Conservation (phyloP, 1,284 basidiomycete species). For the Marasmius oreades region DNA sequence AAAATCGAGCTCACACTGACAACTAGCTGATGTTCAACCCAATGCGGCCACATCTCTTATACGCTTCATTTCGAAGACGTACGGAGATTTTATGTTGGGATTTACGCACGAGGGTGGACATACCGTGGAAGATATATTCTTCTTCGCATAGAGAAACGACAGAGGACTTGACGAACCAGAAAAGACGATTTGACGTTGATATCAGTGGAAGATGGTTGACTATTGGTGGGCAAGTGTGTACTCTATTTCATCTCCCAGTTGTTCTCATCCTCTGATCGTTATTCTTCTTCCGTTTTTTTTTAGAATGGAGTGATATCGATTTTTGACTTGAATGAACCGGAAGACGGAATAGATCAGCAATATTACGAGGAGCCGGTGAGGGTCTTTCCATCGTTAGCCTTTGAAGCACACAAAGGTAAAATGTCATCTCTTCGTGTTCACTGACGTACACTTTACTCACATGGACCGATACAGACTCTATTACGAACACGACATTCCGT, state of each 20-base stretch:
- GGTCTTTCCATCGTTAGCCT: constrained; percentile 26
- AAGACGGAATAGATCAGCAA: not conserved
- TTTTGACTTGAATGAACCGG: constrained; percentile 35
- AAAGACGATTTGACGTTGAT: constrained; percentile 76
- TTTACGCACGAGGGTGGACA: constrained; percentile 58
- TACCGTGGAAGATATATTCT: constrained; percentile 41
- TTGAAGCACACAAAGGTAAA: constrained; percentile 43
- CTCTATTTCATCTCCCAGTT: not conserved
- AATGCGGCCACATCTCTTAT: constrained; percentile 64
- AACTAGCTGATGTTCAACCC: constrained; percentile 79
- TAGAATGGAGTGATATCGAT: constrained; percentile 41
- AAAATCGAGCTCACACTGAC: too few species aligned
- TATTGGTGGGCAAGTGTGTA: constrained; percentile 67
- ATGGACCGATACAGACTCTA: constrained; percentile 47
- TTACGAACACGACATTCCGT: constrained; percentile 63
- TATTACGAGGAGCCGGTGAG: constrained; percentile 12
- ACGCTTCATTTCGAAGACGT: constrained; percentile 74
- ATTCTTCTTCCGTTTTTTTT: not conserved
- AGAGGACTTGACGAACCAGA: constrained; percentile 64
- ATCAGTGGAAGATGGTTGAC: constrained; percentile 64
- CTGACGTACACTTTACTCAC: too few species aligned
- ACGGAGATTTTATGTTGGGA: constrained; percentile 74
- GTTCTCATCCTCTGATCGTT: too few species aligned
- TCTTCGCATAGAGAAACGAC: constrained; percentile 9
- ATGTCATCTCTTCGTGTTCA: not conserved